These are phyloP conservation scores for Kwoniella heveanensis DNA, from an alignment of 768 basidiomycete genomes.

Conservation along the genomic window DNA sequence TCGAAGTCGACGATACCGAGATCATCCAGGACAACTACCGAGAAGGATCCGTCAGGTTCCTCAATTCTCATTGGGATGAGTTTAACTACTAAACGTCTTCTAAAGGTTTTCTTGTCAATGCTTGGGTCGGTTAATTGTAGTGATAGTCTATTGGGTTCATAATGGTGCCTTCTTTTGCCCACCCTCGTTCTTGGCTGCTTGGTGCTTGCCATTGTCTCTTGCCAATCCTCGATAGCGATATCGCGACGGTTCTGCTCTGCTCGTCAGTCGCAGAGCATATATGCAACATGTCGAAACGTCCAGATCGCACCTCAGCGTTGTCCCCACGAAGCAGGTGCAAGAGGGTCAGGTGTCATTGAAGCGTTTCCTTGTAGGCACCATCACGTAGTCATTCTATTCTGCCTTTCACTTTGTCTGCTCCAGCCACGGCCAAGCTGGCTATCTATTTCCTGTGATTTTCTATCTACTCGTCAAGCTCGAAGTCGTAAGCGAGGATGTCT, in stretches of 20 bases:
- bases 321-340: too few relatives aligned
- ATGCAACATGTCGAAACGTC: conserved; percentile 1
- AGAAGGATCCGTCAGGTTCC: conserved; percentile 37
- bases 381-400: too few relatives aligned
- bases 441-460: too few relatives aligned
- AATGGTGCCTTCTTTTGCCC: background rate
- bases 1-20: conserved; percentile 3
- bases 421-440: too few relatives aligned
- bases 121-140: background rate
- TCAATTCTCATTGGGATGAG: conserved; percentile 36
- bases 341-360: too few relatives aligned
- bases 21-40: conserved; percentile 47
- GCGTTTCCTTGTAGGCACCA: too few relatives aligned
- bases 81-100: conserved; percentile 25
- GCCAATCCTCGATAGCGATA: background rate
- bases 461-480: conserved; percentile 47
- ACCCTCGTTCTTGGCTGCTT: background rate
- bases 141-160: background rate
- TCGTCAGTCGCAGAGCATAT: background rate
- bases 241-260: background rate
- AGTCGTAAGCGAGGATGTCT: conserved; percentile 55
- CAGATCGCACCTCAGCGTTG: too few relatives aligned
- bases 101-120: background rate
- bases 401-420: too few relatives aligned
- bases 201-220: background rate